Conservation (phyloP, 208 protist species). For the Herpetomonas muscarum region DNA sequence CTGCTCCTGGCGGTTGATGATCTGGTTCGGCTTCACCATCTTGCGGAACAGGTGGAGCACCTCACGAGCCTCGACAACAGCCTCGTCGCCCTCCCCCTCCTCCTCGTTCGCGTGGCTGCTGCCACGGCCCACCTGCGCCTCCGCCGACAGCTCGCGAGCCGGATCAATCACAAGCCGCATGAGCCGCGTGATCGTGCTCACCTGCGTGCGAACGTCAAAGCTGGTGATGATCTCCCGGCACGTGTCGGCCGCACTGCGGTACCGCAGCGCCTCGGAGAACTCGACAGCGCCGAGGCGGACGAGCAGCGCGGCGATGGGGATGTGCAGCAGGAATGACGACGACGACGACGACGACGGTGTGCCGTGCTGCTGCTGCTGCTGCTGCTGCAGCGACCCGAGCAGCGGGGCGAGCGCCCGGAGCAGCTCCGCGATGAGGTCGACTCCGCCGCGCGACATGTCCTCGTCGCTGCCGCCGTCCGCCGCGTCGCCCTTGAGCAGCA, state of each 20-base stretch:
- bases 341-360: slow-evolving; percentile 4
- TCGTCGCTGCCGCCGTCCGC: not conserved
- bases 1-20: slow-evolving; percentile 84
- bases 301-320: slow-evolving; percentile 76
- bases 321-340: slow-evolving; percentile 48
- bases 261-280: slow-evolving; percentile 48
- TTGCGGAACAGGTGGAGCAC: slow-evolving; percentile 60
- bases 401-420: slow-evolving; percentile 71
- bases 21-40: slow-evolving; percentile 86
- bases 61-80: slow-evolving; percentile 22
- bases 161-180: slow-evolving; percentile 80
- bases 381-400: slow-evolving; percentile 23
- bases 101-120: slow-evolving; percentile 5
- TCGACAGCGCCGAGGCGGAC: slow-evolving; percentile 67
- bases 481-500: slow-evolving; percentile 30
- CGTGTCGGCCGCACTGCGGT: slow-evolving; percentile 67
- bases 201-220: slow-evolving; percentile 81
- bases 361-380: slow-evolving; percentile 1
- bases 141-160: slow-evolving; percentile 29
- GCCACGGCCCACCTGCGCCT: not conserved
- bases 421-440: slow-evolving; percentile 67
- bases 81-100: slow-evolving; percentile 17
- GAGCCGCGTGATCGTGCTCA: slow-evolving; percentile 69
- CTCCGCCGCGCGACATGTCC: slow-evolving; percentile 20
- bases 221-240: slow-evolving; percentile 71